These are phyloP conservation scores for Pythium myriotylum DNA, from an alignment of 352 stramenopile genomes.

Conservation along the genomic window DNA sequence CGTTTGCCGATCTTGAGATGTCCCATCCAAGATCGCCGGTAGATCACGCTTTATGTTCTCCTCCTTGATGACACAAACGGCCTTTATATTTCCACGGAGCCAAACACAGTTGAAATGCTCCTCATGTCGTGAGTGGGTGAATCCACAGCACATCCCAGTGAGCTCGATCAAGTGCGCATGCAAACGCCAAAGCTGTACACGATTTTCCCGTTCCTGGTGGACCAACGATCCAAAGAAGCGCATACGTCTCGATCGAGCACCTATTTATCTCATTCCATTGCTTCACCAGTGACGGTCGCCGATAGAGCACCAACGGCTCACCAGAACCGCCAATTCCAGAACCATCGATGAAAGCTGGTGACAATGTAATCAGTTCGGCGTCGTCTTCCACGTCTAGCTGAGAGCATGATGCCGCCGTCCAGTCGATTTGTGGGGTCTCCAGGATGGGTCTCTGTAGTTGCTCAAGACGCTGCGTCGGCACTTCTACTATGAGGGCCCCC, in stretches of 20 bases:
- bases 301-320: slow-evolving; percentile 16
- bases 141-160: slow-evolving; percentile 20
- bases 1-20: slow-evolving; percentile 1
- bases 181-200: slow-evolving; percentile 18
- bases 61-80: slow-evolving; percentile 17
- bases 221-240: slow-evolving; percentile 16
- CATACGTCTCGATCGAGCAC: slow-evolving; percentile 18
- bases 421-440: slow-evolving; percentile 3
- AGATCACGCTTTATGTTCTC: slow-evolving; percentile 10
- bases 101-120: slow-evolving; percentile 20
- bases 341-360: not conserved
- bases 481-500: not conserved
- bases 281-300: slow-evolving; percentile 16
- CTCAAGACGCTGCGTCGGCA: slow-evolving; percentile 1
- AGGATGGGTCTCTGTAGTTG: slow-evolving; percentile 7
- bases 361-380: not conserved
- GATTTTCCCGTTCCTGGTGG: slow-evolving; percentile 20
- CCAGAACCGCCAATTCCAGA: slow-evolving; percentile 10
- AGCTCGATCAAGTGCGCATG: slow-evolving; percentile 14
- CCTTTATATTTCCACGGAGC: slow-evolving; percentile 11
- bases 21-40: slow-evolving; percentile 2
- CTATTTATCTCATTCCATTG: slow-evolving; percentile 19
- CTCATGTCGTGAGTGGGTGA: slow-evolving; percentile 13
- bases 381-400: slow-evolving; percentile 2
- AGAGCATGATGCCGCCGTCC: not conserved